A percentile compares a stretch with the other conserved stretches of the same genome.
These are phyloP conservation scores for Fomitopsis pinicola DNA, from an alignment of 1,284 basidiomycete genomes.

Conservation along the genomic window DNA sequence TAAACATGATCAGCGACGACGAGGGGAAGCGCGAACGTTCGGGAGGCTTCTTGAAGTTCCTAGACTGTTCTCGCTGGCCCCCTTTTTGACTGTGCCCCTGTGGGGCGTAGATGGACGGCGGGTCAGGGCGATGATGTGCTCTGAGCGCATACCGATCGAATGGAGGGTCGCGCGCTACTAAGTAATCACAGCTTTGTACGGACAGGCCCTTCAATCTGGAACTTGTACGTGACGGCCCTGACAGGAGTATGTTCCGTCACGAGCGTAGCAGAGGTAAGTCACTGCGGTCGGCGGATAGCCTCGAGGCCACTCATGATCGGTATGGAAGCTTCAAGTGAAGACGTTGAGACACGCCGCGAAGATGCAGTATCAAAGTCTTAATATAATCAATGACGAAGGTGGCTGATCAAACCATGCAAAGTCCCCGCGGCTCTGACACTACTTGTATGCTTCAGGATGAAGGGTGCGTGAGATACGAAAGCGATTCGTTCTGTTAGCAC, in stretches of 20 bases:
- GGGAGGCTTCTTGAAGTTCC: neutral
- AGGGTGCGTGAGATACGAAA: too few relatives aligned
- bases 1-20: neutral
- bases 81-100: neutral
- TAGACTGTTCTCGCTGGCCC: neutral
- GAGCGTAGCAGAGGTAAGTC: neutral
- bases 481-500: too few relatives aligned
- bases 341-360: neutral
- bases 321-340: neutral
- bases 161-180: neutral
- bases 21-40: neutral
- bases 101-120: neutral
- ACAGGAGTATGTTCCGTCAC: neutral
- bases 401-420: neutral
- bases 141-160: neutral
- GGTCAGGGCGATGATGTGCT: neutral
- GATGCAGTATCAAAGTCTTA: neutral
- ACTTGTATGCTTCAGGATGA: too few relatives aligned
- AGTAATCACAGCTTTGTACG: neutral
- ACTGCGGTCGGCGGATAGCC: neutral
- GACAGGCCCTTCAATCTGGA: neutral
- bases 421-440: too few relatives aligned
- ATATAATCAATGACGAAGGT: neutral
- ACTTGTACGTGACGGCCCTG: neutral
- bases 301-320: neutral